Base-by-base conservation (phyloP, 2,329 filamentous ascomycete genomes). In the Dactylella cylindrospora region DNA sequence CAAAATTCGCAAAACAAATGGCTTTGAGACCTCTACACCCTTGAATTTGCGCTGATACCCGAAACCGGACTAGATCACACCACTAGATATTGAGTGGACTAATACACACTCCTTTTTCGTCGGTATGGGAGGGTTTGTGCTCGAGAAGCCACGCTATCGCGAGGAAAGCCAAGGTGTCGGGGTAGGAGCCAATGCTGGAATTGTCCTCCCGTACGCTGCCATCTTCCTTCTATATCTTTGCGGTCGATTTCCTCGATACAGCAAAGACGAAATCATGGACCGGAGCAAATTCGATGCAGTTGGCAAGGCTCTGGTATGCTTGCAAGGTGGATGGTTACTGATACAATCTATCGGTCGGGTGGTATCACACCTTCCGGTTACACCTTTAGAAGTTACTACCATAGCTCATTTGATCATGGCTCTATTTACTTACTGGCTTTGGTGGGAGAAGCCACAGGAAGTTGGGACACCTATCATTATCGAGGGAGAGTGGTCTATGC, bases 101-200 rank as follows among this genome's bases (percentile, higher is more conserved):
- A 57, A 52, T 9, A 35, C 59, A 8, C 66, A 67, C 29, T 65
- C 66, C 40, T 68, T 66, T 46, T 68, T 66, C 33, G 66, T 64
- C 25, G 55, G 40, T 33, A 65, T 64, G 51, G 66, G 64, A 26
- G 66, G 64, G 4, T 68, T 66, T 22, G 54, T 53, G 10, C 20
- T 53, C 29, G 49, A 53, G 46, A 50, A 10, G 36, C 40, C 12
- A 23, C 49, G 7, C 31, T 36, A 36, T n/a, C n/a, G n/a, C n/a
- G 49, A 45, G 36, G 28, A 35, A 20, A 53, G 41, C 46, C 15
- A 40, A 35, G 8, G 36, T 45, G 25, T 39, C 38, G 12, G n/a
- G n/a, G n/a, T n/a, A n/a, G n/a, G 44, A 25, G 9, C 38, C 38
- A 7, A 43, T 53, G 38, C 43, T 39, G 6, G n/a, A n/a, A n/a